A percentile compares a stretch with the other conserved stretches of the same genome.
Conservation (phyloP, 225 moss, liverwort and hornwort species). For the Sphagnum tenellum region DNA sequence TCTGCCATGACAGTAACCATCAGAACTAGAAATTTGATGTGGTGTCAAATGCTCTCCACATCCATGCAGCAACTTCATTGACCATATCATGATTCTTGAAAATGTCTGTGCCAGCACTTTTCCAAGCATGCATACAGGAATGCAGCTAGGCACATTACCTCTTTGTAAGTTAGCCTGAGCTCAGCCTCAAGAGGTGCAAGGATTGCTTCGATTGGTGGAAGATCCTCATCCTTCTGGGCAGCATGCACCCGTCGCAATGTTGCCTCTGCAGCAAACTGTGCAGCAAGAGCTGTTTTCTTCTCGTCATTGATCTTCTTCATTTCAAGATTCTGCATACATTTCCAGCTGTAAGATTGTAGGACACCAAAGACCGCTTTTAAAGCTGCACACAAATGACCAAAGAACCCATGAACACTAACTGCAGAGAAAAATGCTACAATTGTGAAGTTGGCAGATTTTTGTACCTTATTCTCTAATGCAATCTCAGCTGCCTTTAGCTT, state of each 20-base stretch:
- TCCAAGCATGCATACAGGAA: too few relatives aligned
- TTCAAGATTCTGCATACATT: conserved; percentile 13
- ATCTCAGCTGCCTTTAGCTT: conserved; percentile 1
- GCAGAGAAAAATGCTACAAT: not conserved
- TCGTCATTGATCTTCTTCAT: conserved; percentile 16
- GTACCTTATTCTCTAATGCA: conserved; percentile 8
- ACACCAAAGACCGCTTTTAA: too few relatives aligned
- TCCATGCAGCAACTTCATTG: too few relatives aligned
- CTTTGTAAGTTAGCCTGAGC: conserved; percentile 8
- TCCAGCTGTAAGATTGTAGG: not conserved
- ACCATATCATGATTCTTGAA: too few relatives aligned
- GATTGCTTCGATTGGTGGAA: conserved; percentile 16
- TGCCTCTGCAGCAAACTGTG: conserved; percentile 22
- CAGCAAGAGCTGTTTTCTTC: conserved; percentile 14
- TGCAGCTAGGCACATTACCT: conserved; percentile 2
- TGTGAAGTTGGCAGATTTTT: too few relatives aligned
- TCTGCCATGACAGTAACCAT: conserved; percentile 5
- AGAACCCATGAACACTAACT: not conserved
- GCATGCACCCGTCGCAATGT: conserved; percentile 19
- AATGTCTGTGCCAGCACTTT: too few relatives aligned
- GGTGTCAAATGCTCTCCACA: too few relatives aligned
- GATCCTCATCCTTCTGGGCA: conserved; percentile 18
- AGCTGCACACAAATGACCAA: not conserved
- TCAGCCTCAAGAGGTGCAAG: conserved; percentile 17
- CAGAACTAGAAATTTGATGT: too few relatives aligned